Evolutionary conservation across 345 rosid genomes (phyloP), one percentile per base, ranked within the genome.

Genomic region (Ceriops zippeliana): DNA sequence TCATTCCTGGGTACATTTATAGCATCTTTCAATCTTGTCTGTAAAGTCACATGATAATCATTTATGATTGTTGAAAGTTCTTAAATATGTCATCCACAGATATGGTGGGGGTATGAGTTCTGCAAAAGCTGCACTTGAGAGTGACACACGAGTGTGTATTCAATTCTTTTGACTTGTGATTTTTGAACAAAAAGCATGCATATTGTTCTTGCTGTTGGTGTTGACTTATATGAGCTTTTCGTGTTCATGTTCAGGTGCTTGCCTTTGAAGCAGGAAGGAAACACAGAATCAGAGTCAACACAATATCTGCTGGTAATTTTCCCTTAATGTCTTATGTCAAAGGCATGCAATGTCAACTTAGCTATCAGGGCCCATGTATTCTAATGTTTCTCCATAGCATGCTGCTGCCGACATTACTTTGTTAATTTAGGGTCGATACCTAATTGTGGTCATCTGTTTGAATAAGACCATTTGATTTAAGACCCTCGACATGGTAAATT

Each of bases 41-140:
- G 17, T 7, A 30, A 26, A 20, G 24, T 59, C 30, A 16, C 28
- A 4, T 7, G 38, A 51, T 46, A 35, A 32, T n/a, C 13, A 21
- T 13, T 66, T 68, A 52, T 56, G 56, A 11, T 61, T 22, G 46
- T 13, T 70, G 56, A 59, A 17, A n/a, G 6, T 70, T 54, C 31
- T 62, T 35, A 49, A 22, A 49, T 27, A 21, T 73, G 47, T 57
- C 28, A 4, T 75, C 27, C 62, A 67, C 83, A 95, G 99, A 70
- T 95, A 95, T 10, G 99, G 99, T 77, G 98, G 99, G 66, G 98
- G 99, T 57, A 90, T 95, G 98, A 95, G 96, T 78, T 92, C 99
- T 53, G 98, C 99, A 21, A 95, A 95, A 84, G 89, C 99, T 22
- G 97, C 99, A 27, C 78, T 95, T 46, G 98, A 95, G 81, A 95